These are phyloP conservation scores for Achaetomium macrosporum DNA, from an alignment of 2,329 filamentous ascomycete species.

Conservation along the genomic window DNA sequence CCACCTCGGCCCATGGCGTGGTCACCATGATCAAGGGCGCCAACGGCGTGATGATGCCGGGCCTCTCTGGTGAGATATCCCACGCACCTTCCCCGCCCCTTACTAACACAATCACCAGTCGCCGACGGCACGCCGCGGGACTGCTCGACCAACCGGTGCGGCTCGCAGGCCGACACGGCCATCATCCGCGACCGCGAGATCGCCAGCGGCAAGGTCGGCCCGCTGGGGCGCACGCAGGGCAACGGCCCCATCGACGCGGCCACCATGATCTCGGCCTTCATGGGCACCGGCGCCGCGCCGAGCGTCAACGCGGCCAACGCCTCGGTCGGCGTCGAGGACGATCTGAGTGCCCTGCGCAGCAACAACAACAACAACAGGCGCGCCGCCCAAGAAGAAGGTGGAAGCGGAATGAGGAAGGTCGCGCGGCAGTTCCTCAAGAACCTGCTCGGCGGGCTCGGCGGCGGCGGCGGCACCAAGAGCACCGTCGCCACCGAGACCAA, in stretches of 20 bases:
- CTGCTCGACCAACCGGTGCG: conserved; percentile 55
- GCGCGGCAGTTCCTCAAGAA: conserved; percentile 16
- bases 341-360: conserved; percentile 2
- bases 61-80: conserved; percentile 50
- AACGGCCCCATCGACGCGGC: conserved; percentile 54
- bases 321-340: conserved; percentile 21
- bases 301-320: conserved; percentile 21
- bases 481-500: conserved; percentile 43
- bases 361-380: background rate
- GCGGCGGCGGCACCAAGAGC: conserved; percentile 33
- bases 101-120: conserved; percentile 27
- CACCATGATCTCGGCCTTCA: conserved; percentile 54
- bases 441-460: conserved; percentile 11
- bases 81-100: background rate
- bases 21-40: conserved; percentile 51
- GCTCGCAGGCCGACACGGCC: conserved; percentile 63
- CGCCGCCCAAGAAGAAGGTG: conserved; percentile 1
- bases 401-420: background rate
- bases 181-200: conserved; percentile 61
- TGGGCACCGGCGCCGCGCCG: conserved; percentile 38
- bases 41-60: conserved; percentile 58
- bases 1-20: conserved; percentile 53
- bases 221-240: conserved; percentile 59
- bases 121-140: conserved; percentile 63
- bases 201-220: conserved; percentile 44